phyloP scores from a whole-genome alignment of 768 basidiomycete genomes.

The Tylopilus sp. region DNA sequence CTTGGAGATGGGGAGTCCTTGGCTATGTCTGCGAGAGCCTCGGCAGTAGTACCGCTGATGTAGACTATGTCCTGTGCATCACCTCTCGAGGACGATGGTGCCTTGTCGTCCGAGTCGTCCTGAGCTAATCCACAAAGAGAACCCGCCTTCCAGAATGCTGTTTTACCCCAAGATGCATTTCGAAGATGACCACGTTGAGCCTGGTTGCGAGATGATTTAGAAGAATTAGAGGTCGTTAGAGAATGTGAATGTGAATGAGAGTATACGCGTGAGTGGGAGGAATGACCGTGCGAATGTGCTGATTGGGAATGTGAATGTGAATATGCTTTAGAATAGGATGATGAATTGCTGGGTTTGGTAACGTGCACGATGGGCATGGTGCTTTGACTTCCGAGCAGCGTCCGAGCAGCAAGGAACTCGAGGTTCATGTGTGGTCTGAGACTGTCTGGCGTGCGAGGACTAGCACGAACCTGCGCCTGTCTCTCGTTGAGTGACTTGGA shows the following conservation, averaged over 20 bases:
- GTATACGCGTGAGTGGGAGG: slow-evolving; percentile 26
- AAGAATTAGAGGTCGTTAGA: slow-evolving; percentile 31
- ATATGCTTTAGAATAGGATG: slow-evolving; percentile 27
- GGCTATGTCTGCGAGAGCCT: background rate
- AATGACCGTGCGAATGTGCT: slow-evolving; percentile 17
- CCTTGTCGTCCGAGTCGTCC: slow-evolving; percentile 22
- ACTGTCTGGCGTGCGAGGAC: slow-evolving; percentile 20
- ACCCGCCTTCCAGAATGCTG: slow-evolving; percentile 36
- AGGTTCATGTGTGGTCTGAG: slow-evolving; percentile 29
- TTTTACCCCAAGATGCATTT: slow-evolving; percentile 37
- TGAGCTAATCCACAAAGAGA: slow-evolving; percentile 23
- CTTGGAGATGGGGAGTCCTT: slow-evolving; percentile 32
- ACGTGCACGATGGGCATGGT: slow-evolving; percentile 40
- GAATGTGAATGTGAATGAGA: slow-evolving; percentile 40
- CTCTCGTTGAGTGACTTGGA: slow-evolving; percentile 28
- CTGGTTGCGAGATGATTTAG: slow-evolving; percentile 27
- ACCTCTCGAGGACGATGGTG: slow-evolving; percentile 20
- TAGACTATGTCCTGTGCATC: slow-evolving; percentile 24
- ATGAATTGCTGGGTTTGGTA: slow-evolving; percentile 14
- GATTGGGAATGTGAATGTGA: slow-evolving; percentile 28
- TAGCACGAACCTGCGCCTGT: slow-evolving; percentile 12
- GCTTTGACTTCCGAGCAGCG: slow-evolving; percentile 63
- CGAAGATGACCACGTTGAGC: slow-evolving; percentile 30
- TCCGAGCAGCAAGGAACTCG: slow-evolving; percentile 63
- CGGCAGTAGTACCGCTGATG: background rate